Conservation (phyloP, 1,284 basidiomycete species). For the Naganishia albida region DNA sequence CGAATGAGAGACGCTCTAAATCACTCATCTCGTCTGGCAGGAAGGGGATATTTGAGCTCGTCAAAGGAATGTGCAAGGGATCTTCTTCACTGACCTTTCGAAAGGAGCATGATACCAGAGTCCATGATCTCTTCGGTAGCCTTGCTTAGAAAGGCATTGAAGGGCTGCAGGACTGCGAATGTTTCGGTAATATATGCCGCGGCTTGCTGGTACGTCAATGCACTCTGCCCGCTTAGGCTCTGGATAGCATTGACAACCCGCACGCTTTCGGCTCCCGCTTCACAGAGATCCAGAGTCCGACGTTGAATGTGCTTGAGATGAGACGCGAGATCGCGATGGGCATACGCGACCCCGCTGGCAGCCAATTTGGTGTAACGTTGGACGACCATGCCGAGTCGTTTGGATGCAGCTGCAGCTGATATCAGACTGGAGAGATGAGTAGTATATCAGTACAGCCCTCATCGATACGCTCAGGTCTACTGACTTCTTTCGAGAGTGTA, state of each 20-base stretch:
- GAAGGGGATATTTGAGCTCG: background rate
- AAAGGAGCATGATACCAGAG: slow-evolving; percentile 17
- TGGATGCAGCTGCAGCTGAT: slow-evolving; percentile 3
- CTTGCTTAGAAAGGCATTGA: background rate
- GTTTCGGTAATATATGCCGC: background rate
- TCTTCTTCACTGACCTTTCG: background rate
- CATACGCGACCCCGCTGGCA: slow-evolving; percentile 6
- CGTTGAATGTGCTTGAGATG: slow-evolving; percentile 12
- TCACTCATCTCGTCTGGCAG: slow-evolving; percentile 9
- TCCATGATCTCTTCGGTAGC: background rate
- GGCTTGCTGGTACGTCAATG: background rate
- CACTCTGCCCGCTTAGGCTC: background rate
- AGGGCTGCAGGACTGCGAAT: slow-evolving; percentile 11
- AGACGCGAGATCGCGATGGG: slow-evolving; percentile 4
- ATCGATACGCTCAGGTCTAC: slow-evolving; percentile 33
- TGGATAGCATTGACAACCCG: slow-evolving; percentile 11
- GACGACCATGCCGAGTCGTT: background rate
- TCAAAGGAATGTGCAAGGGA: too few relatives aligned
- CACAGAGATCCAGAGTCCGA: slow-evolving; percentile 2
- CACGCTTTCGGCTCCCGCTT: slow-evolving; percentile 13
- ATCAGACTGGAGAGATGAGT: slow-evolving; percentile 5
- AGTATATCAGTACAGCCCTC: background rate
- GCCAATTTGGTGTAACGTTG: background rate
- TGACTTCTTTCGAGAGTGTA: slow-evolving; percentile 58
- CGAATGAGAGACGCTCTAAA: background rate